Percentiles rank a stretch among this genome's conserved stretches.
Conservation (phyloP, 2,329 filamentous ascomycete genomes). For the Fusarium longipes region DNA sequence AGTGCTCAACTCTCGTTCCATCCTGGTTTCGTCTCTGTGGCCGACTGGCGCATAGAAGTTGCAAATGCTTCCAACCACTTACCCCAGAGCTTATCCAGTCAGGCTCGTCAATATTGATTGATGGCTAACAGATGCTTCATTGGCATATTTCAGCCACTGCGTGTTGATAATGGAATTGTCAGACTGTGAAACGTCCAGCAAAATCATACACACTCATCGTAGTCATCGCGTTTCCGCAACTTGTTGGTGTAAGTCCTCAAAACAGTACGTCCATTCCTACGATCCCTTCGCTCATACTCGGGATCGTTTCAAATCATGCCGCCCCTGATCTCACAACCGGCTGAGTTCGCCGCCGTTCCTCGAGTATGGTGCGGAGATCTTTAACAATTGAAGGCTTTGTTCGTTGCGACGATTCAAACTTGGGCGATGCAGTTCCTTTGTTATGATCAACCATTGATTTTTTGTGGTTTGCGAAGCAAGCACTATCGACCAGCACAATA, state of each 20-base stretch:
- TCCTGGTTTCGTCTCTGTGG: slow-evolving; percentile 39
- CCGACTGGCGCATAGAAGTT: slow-evolving; percentile 32
- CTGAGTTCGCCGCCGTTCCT: not conserved
- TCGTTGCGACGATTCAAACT: not conserved
- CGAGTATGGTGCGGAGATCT: not conserved
- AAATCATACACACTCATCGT: not conserved
- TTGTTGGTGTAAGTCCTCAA: not conserved
- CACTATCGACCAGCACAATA: slow-evolving; percentile 14
- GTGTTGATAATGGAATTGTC: slow-evolving; percentile 54
- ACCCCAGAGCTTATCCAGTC: slow-evolving; percentile 34
- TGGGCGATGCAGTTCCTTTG: not conserved
- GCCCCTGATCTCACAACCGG: not conserved
- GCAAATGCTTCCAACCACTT: slow-evolving; percentile 35
- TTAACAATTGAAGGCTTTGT: not conserved
- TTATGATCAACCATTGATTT: slow-evolving; percentile 2
- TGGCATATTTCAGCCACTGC: slow-evolving; percentile 10
- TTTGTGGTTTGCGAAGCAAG: slow-evolving; percentile 31
- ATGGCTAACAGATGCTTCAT: not conserved
- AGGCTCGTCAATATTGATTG: slow-evolving; percentile 24
- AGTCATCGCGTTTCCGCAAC: not conserved
- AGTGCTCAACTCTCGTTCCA: slow-evolving; percentile 34
- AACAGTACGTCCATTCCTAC: slow-evolving; percentile 10
- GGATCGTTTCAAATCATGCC: slow-evolving; percentile 16
- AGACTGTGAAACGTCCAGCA: slow-evolving; percentile 35
- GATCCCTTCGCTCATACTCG: slow-evolving; percentile 11